A percentile compares a stretch with the other conserved stretches of the same genome.
phyloP scores from a whole-genome alignment of 208 protist genomes.

The Leishmania tropica region DNA sequence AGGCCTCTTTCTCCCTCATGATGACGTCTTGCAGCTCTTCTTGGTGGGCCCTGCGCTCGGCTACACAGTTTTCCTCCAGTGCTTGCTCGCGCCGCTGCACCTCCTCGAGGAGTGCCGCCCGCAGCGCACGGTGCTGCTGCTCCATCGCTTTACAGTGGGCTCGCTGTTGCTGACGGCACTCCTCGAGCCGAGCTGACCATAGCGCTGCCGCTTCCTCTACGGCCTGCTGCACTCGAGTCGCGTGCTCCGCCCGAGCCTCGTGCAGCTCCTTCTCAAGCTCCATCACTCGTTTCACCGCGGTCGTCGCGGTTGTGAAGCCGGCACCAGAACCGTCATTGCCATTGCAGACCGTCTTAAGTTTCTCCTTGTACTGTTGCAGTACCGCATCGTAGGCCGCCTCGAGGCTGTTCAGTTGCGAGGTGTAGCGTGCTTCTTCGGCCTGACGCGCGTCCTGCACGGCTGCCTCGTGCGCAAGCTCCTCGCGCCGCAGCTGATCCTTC shows the following conservation, averaged over 20 bases:
- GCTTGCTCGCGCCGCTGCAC: slow-evolving; percentile 28
- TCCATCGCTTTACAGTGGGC: slow-evolving; percentile 17
- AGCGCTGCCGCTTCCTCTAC: slow-evolving; percentile 1
- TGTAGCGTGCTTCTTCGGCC: slow-evolving; percentile 8
- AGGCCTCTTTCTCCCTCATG: slow-evolving; percentile 16
- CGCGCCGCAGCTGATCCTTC: slow-evolving; percentile 2
- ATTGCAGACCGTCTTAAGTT: background rate
- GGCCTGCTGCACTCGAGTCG: slow-evolving; percentile 13
- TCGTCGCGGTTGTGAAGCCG: background rate
- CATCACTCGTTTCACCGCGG: slow-evolving; percentile 16
- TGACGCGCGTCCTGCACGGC: slow-evolving; percentile 1
- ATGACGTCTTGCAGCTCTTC: slow-evolving; percentile 28
- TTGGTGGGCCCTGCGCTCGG: slow-evolving; percentile 32
- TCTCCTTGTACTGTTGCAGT: slow-evolving; percentile 18
- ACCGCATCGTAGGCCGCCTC: slow-evolving; percentile 14
- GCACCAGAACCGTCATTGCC: background rate
- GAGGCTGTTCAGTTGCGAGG: slow-evolving; percentile 6
- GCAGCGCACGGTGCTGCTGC: slow-evolving; percentile 28
- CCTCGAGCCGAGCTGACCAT: slow-evolving; percentile 22
- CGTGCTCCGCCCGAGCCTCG: slow-evolving; percentile 13
- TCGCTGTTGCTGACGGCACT: slow-evolving; percentile 7
- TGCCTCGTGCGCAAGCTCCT: slow-evolving; percentile 19
- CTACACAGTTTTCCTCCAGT: slow-evolving; percentile 19
- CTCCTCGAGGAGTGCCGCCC: slow-evolving; percentile 20
- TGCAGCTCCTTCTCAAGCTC: slow-evolving; percentile 31